Percentiles rank a stretch among this genome's conserved stretches.
Conservation (phyloP, 106 monocot species). For the Agapanthus africanus region DNA sequence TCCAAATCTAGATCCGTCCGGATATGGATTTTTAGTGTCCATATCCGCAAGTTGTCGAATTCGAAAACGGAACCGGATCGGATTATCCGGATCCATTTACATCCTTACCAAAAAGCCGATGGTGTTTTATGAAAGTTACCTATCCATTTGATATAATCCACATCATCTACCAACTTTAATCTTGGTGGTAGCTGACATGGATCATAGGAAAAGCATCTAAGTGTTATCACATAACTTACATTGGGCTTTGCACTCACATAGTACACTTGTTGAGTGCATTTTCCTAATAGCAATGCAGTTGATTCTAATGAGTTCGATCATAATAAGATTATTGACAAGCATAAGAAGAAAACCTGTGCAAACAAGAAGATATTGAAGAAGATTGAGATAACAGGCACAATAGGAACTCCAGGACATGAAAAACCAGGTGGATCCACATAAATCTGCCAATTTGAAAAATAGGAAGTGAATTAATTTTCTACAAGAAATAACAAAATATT, state of each 20-base stretch:
- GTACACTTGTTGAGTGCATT: not conserved
- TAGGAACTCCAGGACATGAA: conserved; percentile 84
- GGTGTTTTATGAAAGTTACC: no score
- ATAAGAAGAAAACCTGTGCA: conserved; percentile 69
- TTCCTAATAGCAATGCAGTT: not conserved
- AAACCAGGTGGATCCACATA: conserved; percentile 77
- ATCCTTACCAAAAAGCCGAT: no score
- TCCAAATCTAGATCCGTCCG: no score
- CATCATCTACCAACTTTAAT: no score
- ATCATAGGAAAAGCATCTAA: not conserved
- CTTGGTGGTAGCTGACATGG: not conserved
- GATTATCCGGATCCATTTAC: no score
- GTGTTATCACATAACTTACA: not conserved
- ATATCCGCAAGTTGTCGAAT: no score
- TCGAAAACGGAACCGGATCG: no score
- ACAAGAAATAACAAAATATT: conserved; percentile 1
- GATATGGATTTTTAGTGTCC: no score
- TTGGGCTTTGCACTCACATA: not conserved
- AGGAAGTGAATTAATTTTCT: not conserved
- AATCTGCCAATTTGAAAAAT: conserved; percentile 30
- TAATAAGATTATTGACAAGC: not conserved
- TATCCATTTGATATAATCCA: no score
- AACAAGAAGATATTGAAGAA: conserved; percentile 96
- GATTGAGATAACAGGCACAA: conserved; percentile 58
- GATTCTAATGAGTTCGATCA: not conserved